These are phyloP conservation scores for Brettanomyces bruxellensis DNA, from an alignment of 805 yeast genomes.

Conservation along the genomic window DNA sequence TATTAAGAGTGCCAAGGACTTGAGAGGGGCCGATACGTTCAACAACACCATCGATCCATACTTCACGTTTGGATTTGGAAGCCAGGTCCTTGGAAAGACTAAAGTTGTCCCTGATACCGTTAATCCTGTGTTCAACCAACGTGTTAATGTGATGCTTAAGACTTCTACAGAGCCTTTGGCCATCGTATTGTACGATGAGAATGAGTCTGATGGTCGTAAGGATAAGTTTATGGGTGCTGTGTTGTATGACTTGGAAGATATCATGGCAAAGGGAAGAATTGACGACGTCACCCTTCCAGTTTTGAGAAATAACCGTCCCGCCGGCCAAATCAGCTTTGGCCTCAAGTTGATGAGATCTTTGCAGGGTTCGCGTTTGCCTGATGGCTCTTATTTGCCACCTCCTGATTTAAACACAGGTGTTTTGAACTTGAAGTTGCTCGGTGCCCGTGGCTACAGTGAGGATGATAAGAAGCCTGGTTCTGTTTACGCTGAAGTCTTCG, in stretches of 20 bases:
- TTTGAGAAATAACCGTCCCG: slow-evolving; percentile 72
- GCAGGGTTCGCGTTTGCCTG: slow-evolving; percentile 51
- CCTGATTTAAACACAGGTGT: slow-evolving; percentile 95
- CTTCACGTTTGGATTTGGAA: slow-evolving; percentile 57
- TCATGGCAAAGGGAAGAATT: slow-evolving; percentile 45
- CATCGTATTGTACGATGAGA: slow-evolving; percentile 65
- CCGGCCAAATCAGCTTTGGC: slow-evolving; percentile 67
- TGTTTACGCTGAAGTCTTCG: slow-evolving; percentile 61
- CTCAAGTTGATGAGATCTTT: slow-evolving; percentile 71
- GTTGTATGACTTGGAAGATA: slow-evolving; percentile 60
- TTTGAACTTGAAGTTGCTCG: slow-evolving; percentile 54
- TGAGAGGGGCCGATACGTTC: slow-evolving; percentile 59
- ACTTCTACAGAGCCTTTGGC: slow-evolving; percentile 78
- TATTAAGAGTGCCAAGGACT: slow-evolving; percentile 54
- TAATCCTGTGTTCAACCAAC: slow-evolving; percentile 81
- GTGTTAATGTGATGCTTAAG: slow-evolving; percentile 55
- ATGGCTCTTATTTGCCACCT: slow-evolving; percentile 77
- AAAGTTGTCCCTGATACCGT: slow-evolving; percentile 57
- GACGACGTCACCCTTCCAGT: slow-evolving; percentile 45
- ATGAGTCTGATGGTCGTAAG: slow-evolving; percentile 49
- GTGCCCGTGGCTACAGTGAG: slow-evolving; percentile 45
- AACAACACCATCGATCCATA: slow-evolving; percentile 90
- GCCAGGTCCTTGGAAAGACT: slow-evolving; percentile 56
- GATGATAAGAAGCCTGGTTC: slow-evolving; percentile 39
- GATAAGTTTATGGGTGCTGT: slow-evolving; percentile 76